phyloP scores from a whole-genome alignment of 78 protist species.

The Dictyostelium capitatum region DNA sequence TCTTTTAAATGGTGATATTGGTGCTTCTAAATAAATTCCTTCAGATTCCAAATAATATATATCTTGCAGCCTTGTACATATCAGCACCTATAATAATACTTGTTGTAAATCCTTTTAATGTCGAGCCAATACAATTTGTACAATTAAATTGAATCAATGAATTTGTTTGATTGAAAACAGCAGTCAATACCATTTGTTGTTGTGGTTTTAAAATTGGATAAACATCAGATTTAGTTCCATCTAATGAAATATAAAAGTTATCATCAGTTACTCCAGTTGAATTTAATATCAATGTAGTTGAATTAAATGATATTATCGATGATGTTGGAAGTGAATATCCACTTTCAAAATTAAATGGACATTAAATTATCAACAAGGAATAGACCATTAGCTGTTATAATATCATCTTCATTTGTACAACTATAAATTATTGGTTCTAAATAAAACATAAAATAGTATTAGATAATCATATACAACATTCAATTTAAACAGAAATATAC shows the following conservation, averaged over 20 bases:
- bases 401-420: neutral
- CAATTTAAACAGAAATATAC: no score
- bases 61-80: neutral
- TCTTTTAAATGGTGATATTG: constrained; percentile 1
- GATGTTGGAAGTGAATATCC: neutral
- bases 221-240: neutral
- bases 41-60: neutral
- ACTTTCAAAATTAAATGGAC: neutral
- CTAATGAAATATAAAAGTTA: constrained; percentile 5
- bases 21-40: neutral
- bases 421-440: constrained; percentile 1
- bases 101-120: neutral
- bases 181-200: neutral
- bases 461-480: no score
- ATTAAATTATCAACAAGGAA: neutral
- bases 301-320: neutral
- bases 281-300: neutral
- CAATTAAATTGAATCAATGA: neutral
- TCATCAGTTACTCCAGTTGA: neutral
- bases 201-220: neutral
- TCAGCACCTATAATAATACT: neutral
- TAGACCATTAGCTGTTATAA: neutral
- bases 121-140: neutral
- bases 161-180: neutral
- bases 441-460: neutral